phyloP scores from a whole-genome alignment of 2,329 filamentous ascomycete species.

The Aspergillus hortae region DNA sequence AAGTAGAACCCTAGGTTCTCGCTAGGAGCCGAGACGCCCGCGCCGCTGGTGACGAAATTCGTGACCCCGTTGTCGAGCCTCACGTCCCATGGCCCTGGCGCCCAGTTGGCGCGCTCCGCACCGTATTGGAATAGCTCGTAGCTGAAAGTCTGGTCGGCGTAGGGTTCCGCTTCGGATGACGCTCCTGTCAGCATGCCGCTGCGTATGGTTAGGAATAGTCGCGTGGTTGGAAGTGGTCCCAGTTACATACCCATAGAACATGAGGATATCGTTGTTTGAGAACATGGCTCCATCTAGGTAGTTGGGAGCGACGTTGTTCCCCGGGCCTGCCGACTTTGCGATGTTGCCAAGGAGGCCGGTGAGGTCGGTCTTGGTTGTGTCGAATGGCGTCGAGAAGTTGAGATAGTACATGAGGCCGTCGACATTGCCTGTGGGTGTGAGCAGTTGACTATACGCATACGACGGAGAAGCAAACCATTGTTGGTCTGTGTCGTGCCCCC shows the following conservation, averaged over 20 bases:
- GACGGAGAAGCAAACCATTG: background rate
- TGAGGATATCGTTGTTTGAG: slow-evolving; percentile 61
- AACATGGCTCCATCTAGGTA: slow-evolving; percentile 64
- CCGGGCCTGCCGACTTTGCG: slow-evolving; percentile 48
- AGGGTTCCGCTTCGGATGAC: slow-evolving; percentile 21
- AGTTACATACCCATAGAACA: slow-evolving; percentile 54
- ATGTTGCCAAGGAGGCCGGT: slow-evolving; percentile 49
- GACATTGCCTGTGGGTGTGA: slow-evolving; percentile 40
- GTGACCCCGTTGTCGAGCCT: slow-evolving; percentile 49
- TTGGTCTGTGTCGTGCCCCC: background rate
- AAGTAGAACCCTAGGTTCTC: slow-evolving; percentile 72
- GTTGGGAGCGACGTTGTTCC: slow-evolving; percentile 53
- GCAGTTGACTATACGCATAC: background rate
- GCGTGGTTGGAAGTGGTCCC: background rate
- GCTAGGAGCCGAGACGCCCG: slow-evolving; percentile 61
- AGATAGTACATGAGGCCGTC: slow-evolving; percentile 55
- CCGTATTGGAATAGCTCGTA: slow-evolving; percentile 57
- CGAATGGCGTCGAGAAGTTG: slow-evolving; percentile 58
- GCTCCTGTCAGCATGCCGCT: slow-evolving; percentile 47
- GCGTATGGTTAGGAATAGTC: background rate
- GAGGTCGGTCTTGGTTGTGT: slow-evolving; percentile 48
- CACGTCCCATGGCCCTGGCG: slow-evolving; percentile 41
- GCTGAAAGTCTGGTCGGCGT: slow-evolving; percentile 10
- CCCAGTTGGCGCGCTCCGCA: slow-evolving; percentile 41
- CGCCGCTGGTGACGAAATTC: slow-evolving; percentile 63